Evolutionary conservation across 805 yeast species (phyloP), one percentile per base, ranked within the genome.

Genomic region (Zygosaccharomyces gambellarensis): DNA sequence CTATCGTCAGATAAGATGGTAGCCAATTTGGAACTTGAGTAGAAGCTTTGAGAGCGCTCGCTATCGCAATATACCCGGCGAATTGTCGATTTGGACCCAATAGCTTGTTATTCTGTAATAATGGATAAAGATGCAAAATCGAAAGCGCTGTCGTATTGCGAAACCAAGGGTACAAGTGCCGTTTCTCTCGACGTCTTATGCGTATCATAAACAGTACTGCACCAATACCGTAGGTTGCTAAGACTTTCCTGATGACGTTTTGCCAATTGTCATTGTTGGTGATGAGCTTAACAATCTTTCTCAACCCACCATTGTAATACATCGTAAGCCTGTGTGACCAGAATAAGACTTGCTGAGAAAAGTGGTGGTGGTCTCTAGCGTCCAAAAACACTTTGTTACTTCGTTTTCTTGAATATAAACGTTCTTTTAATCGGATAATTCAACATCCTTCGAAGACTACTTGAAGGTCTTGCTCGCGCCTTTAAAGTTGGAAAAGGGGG

Each of bases 1-100:
- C 62, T 17, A 52, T 43, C 1, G 48, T 21, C 10, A 53, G 36
- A 31, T 57, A 59, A 5, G 55, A 48, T 19, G 50, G 17, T 11
- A 57, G 28, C 58, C 57, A 59, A 27, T 36, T 36, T 17, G 62
- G 61, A 1, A 55, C 5, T 7, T 27, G 17, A 5, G 43, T 34
- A 12, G 46, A 23, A n/a, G 32, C 9, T 21, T 34, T 23, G n/a
- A 52, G 40, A n/a, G 52, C 32, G 17, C 41, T 4, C 12, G 39
- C 39, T 5, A 43, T 23, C 11, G 45, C 29, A 8, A 43, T 21
- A 14, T 41, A 43, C 43, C 49, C 46, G 3, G 42, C 25, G 9
- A 46, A 17, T 12, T 36, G 28, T 10, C 34, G 32, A 21, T 39
- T 34, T 9, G 38, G 14, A 34, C 38, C 38, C 38, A 34, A 8